A percentile compares a stretch with the other conserved stretches of the same genome.
phyloP scores from a whole-genome alignment of 768 basidiomycete genomes.

The Leccinum incarnatum region DNA sequence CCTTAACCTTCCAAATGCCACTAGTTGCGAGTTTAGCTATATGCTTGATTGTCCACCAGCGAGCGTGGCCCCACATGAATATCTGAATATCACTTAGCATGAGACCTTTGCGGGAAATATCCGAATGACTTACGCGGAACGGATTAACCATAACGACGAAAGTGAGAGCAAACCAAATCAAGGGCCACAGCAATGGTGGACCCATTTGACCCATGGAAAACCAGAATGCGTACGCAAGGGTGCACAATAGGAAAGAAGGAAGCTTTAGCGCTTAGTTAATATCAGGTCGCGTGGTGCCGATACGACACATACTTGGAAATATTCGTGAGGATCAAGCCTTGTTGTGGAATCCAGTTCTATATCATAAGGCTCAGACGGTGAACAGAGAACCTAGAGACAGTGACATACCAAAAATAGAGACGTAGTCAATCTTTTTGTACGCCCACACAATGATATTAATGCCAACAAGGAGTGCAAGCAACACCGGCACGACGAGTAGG shows the following conservation, averaged over 20 bases:
- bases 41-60: constrained; percentile 78
- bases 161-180: constrained; percentile 74
- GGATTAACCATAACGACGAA: constrained; percentile 69
- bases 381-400: neutral
- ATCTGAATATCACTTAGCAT: constrained; percentile 44
- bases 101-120: neutral
- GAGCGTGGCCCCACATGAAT: constrained; percentile 25
- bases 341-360: constrained; percentile 69
- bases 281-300: neutral
- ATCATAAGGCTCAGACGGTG: neutral
- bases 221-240: constrained; percentile 79
- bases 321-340: constrained; percentile 76
- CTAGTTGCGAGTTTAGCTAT: constrained; percentile 62
- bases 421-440: constrained; percentile 79
- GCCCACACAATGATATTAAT: constrained; percentile 80
- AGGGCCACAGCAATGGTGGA: constrained; percentile 70
- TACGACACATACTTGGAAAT: constrained; percentile 52
- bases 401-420: constrained; percentile 79
- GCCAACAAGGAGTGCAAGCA: constrained; percentile 77
- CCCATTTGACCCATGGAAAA: constrained; percentile 73
- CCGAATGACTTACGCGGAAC: constrained; percentile 46
- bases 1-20: constrained; percentile 74
- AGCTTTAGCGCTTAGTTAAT: constrained; percentile 43
- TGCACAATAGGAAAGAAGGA: constrained; percentile 68
- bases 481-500: constrained; percentile 64